These are phyloP conservation scores for Fusarium bulbicola DNA, from an alignment of 2,329 filamentous ascomycete genomes.

Conservation along the genomic window DNA sequence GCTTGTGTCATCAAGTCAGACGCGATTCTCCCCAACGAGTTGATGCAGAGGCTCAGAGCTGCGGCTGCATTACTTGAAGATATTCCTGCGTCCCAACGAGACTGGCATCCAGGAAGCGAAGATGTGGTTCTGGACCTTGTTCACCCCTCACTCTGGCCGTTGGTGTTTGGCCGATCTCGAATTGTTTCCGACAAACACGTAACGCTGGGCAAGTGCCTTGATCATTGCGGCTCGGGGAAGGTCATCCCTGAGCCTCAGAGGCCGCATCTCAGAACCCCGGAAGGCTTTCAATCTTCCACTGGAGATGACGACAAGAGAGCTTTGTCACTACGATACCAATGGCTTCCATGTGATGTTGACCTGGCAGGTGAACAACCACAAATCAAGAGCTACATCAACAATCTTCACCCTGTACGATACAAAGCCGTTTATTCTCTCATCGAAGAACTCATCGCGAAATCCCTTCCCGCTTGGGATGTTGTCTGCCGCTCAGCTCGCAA, in stretches of 20 bases:
- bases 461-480: constrained; percentile 57
- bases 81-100: neutral
- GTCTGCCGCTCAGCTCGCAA: constrained; percentile 39
- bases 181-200: constrained; percentile 47
- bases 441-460: constrained; percentile 52
- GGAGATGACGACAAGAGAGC: neutral
- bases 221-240: neutral
- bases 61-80: neutral
- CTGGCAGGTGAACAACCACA: neutral
- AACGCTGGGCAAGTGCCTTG: constrained; percentile 11
- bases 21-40: neutral
- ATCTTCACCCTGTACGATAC: constrained; percentile 56
- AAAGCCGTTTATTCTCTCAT: constrained; percentile 51
- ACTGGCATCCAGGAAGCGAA: constrained; percentile 18
- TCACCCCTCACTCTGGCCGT: constrained; percentile 35
- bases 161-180: constrained; percentile 35
- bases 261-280: neutral
- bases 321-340: neutral
- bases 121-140: constrained; percentile 9
- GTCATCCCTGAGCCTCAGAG: neutral
- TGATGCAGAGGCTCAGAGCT: neutral
- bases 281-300: neutral
- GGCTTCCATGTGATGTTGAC: neutral
- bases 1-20: neutral
- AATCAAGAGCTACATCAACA: constrained; percentile 63